A percentile compares a stretch with the other conserved stretches of the same genome.
phyloP scores from a whole-genome alignment of 148 eudicot species.

The Rhododendron simsii region DNA sequence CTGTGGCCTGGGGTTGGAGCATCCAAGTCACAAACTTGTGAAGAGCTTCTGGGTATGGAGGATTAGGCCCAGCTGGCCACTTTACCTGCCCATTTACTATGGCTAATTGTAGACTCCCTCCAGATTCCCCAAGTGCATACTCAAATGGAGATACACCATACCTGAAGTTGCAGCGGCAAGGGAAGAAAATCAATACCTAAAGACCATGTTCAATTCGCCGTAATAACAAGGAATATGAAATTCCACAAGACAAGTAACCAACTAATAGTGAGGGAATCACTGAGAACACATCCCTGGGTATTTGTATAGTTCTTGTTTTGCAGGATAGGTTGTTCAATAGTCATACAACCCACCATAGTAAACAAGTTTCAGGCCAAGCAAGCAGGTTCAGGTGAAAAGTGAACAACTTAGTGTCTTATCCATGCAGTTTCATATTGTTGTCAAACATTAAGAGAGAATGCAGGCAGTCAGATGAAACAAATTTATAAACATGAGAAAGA shows the following conservation, averaged over 20 bases:
- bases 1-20: conserved; percentile 95
- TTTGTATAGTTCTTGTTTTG: not conserved
- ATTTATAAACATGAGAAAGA: not conserved
- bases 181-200: not conserved
- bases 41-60: conserved; percentile 84
- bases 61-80: conserved; percentile 84
- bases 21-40: conserved; percentile 98
- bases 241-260: not conserved
- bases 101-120: conserved; percentile 95
- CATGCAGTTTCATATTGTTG: not conserved
- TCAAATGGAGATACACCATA: conserved; percentile 96
- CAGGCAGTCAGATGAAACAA: not conserved
- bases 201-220: not conserved
- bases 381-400: not conserved
- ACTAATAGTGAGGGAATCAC: not conserved
- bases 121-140: conserved; percentile 90
- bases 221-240: not conserved
- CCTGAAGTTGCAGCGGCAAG: conserved; percentile 38
- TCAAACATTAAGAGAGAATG: not conserved
- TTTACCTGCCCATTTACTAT: conserved; percentile 84
- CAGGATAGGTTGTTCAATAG: not conserved
- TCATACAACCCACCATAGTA: not conserved
- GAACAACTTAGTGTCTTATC: not conserved
- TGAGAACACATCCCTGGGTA: not conserved
- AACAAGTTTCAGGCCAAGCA: not conserved